phyloP scores from a whole-genome alignment of 352 stramenopile genomes.

The Saprolegnia parasitica region DNA sequence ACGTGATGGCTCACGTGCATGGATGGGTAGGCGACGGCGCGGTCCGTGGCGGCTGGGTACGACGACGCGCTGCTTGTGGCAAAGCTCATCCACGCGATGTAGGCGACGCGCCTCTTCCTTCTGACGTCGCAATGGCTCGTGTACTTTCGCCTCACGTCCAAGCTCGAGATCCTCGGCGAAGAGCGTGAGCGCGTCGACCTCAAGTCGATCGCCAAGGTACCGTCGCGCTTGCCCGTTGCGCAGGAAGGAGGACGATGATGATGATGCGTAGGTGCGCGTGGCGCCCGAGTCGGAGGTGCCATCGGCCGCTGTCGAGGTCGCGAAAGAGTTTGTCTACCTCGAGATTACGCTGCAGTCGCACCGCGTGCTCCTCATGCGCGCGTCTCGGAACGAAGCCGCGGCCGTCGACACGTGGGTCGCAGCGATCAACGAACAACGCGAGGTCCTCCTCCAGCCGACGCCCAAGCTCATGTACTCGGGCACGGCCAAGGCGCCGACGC shows the following conservation, averaged over 20 bases:
- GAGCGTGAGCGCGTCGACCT: conserved; percentile 56
- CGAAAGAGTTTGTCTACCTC: conserved; percentile 72
- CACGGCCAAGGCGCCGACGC: not conserved
- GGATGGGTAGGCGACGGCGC: conserved; percentile 19
- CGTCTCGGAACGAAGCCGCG: conserved; percentile 55
- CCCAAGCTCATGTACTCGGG: not conserved
- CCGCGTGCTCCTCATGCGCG: conserved; percentile 74
- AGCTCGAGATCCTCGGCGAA: conserved; percentile 71
- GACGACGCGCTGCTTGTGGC: too few relatives aligned
- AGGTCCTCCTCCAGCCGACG: conserved; percentile 40
- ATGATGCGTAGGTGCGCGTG: conserved; percentile 40
- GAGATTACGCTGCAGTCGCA: conserved; percentile 62
- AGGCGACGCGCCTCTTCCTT: conserved; percentile 75
- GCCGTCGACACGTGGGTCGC: conserved; percentile 83
- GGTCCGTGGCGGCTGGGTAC: conserved; percentile 15
- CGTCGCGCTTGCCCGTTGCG: not conserved
- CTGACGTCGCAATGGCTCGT: conserved; percentile 70
- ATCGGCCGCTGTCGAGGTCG: conserved; percentile 44
- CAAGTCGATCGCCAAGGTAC: conserved; percentile 18
- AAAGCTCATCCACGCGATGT: conserved; percentile 45
- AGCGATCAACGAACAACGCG: conserved; percentile 77
- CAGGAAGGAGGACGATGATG: not conserved
- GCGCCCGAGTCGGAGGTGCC: conserved; percentile 71
- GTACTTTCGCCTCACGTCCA: conserved; percentile 72
- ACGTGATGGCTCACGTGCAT: not conserved